Conservation (phyloP, 2,329 filamentous ascomycete species). For the Aspergillus quadricinctus region DNA sequence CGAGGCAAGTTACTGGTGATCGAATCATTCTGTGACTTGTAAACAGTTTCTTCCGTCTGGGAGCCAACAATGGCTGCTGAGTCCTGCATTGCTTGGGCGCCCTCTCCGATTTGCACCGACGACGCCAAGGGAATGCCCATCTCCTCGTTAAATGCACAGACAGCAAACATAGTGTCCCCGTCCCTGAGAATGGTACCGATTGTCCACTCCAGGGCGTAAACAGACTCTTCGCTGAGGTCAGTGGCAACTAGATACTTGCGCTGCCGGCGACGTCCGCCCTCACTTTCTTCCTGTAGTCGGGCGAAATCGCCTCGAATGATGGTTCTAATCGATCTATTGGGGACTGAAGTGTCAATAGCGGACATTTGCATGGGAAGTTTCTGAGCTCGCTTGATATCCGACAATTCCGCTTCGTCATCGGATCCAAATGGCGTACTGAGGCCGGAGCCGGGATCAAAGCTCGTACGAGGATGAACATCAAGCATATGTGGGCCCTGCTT, state of each 20-base stretch:
- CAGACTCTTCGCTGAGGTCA: conserved; percentile 88
- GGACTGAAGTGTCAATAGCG: conserved; percentile 66
- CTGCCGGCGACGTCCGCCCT: conserved; percentile 71
- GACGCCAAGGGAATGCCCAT: conserved; percentile 31
- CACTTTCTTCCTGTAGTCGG: conserved; percentile 66
- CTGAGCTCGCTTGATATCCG: conserved; percentile 83
- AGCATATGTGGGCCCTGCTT: conserved; percentile 46
- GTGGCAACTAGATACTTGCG: conserved; percentile 95
- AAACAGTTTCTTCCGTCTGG: conserved; percentile 53
- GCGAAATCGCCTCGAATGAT: conserved; percentile 84
- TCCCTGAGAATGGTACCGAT: conserved; percentile 92
- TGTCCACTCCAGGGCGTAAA: conserved; percentile 94
- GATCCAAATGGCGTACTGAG: conserved; percentile 65
- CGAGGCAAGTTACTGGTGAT: conserved; percentile 25
- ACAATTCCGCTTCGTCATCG: conserved; percentile 78
- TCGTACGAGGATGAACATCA: conserved; percentile 74
- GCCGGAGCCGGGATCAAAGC: conserved; percentile 65
- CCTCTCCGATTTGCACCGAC: conserved; percentile 60
- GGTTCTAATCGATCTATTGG: conserved; percentile 79
- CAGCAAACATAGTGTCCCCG: conserved; percentile 86
- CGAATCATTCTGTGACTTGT: conserved; percentile 35
- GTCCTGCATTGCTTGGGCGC: conserved; percentile 69
- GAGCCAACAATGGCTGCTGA: conserved; percentile 64
- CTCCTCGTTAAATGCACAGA: conserved; percentile 93
- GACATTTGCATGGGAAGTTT: conserved; percentile 78